These are phyloP conservation scores for Sclerotinia sclerotiorum DNA, from an alignment of 2,329 filamentous ascomycete genomes.

Conservation along the genomic window DNA sequence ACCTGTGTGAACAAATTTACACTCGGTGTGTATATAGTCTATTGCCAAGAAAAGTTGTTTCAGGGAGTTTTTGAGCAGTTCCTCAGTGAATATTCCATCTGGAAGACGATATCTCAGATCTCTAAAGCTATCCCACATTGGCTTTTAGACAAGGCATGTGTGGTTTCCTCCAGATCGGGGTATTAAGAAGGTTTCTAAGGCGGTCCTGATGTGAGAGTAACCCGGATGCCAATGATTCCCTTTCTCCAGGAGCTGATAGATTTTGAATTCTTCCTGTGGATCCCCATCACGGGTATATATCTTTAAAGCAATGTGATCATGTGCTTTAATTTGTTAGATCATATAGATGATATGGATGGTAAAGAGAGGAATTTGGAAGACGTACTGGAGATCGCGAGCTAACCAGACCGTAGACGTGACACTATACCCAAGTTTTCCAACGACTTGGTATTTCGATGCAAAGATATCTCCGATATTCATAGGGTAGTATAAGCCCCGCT, in stretches of 20 bases:
- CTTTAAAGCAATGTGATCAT: conserved; percentile 25
- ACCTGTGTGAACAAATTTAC: too few species aligned
- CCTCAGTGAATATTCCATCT: too few species aligned
- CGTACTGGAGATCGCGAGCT: conserved; percentile 29
- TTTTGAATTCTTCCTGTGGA: conserved; percentile 42
- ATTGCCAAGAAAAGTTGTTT: too few species aligned
- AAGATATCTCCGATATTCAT: conserved; percentile 27
- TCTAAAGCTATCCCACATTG: too few species aligned
- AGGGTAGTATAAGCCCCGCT: neutral
- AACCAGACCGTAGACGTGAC: conserved; percentile 31
- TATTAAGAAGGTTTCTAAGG: too few species aligned
- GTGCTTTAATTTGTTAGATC: conserved; percentile 8
- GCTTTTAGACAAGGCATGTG: too few species aligned
- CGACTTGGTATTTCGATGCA: conserved; percentile 30
- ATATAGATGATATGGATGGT: neutral
- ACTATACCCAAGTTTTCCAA: conserved; percentile 31
- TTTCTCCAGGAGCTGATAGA: conserved; percentile 45
- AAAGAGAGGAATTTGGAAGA: neutral
- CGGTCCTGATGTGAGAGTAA: too few species aligned
- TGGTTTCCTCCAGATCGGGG: too few species aligned
- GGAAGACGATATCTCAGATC: too few species aligned
- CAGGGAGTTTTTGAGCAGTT: too few species aligned
- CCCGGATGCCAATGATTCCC: conserved; percentile 23
- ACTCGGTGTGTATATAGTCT: neutral
- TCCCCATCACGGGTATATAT: conserved; percentile 23